phyloP scores from a whole-genome alignment of 2,329 filamentous ascomycete genomes.

The Lecanicillium sp. region DNA sequence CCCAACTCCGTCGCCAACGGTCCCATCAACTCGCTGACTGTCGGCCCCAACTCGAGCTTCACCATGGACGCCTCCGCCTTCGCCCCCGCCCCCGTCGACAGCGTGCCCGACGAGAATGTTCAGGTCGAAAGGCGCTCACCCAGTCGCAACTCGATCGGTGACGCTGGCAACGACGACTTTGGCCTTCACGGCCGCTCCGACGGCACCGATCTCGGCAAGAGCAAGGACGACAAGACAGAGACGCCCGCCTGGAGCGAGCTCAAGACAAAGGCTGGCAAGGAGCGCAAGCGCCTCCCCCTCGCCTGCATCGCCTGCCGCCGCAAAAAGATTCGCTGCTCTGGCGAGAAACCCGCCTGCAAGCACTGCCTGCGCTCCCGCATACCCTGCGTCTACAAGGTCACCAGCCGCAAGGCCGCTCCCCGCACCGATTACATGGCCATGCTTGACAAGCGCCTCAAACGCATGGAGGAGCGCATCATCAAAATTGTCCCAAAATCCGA shows the following conservation, averaged over 20 bases:
- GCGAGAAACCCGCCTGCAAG: constrained; percentile 95
- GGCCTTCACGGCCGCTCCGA: constrained; percentile 45
- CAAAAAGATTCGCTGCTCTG: constrained; percentile 97
- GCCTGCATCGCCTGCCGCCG: constrained; percentile 93
- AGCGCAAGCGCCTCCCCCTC: constrained; percentile 83
- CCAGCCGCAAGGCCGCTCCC: constrained; percentile 85
- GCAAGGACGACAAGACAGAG: constrained; percentile 53
- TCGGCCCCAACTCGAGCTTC: constrained; percentile 17
- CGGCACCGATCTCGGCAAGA: constrained; percentile 48
- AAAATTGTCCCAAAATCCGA: constrained; percentile 89
- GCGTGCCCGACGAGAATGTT: constrained; percentile 38
- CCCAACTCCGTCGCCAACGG: constrained; percentile 13
- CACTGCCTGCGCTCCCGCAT: constrained; percentile 89
- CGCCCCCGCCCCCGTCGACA: constrained; percentile 29
- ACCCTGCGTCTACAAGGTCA: constrained; percentile 96
- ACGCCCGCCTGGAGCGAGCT: constrained; percentile 72
- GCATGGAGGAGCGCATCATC: constrained; percentile 97
- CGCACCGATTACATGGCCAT: constrained; percentile 99
- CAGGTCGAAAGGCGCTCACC: constrained; percentile 36
- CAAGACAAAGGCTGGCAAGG: constrained; percentile 90
- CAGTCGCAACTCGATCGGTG: constrained; percentile 43
- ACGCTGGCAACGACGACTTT: constrained; percentile 53
- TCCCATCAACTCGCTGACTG: constrained; percentile 15
- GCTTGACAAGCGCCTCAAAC: constrained; percentile 89
- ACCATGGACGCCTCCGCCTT: constrained; percentile 18